A percentile compares a stretch with the other conserved stretches of the same genome.
These are phyloP conservation scores for Magnusiomyces suaveolens DNA, from an alignment of 1,139 yeast genomes.

Conservation along the genomic window DNA sequence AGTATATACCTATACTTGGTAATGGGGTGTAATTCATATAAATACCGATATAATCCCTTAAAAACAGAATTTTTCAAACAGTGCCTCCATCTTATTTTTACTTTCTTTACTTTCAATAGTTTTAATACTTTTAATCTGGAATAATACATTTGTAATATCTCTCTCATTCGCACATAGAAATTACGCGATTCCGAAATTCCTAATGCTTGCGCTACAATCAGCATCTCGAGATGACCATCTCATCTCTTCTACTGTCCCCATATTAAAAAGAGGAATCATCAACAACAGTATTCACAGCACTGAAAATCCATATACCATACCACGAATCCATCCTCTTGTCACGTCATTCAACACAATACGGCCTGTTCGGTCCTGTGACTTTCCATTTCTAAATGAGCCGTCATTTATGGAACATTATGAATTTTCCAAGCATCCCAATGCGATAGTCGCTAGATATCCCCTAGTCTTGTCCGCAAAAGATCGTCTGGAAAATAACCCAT, in stretches of 20 bases:
- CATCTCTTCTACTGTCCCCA: not conserved
- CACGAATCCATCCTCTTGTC: not conserved
- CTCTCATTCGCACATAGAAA: too few relatives aligned
- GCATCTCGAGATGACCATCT: not conserved
- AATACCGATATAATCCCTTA: not conserved
- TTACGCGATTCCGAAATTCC: too few relatives aligned
- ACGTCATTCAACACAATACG: not conserved
- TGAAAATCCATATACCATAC: not conserved
- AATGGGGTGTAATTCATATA: not conserved
- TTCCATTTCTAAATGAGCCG: constrained; percentile 1
- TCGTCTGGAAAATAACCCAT: not conserved
- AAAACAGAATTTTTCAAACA: too few relatives aligned
- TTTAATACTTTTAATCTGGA: too few relatives aligned
- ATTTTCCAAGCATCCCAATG: not conserved
- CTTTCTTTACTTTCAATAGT: too few relatives aligned
- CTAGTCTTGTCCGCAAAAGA: not conserved
- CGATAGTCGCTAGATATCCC: not conserved
- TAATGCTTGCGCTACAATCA: not conserved
- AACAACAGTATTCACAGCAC: too few relatives aligned
- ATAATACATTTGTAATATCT: too few relatives aligned
- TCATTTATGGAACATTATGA: constrained; percentile 3
- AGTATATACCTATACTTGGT: too few relatives aligned
- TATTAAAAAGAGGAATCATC: not conserved
- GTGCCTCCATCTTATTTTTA: too few relatives aligned
- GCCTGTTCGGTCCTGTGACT: not conserved